Evolutionary conservation across 257 asterid species (phyloP).

Genomic region (Penstemon eatonii): DNA sequence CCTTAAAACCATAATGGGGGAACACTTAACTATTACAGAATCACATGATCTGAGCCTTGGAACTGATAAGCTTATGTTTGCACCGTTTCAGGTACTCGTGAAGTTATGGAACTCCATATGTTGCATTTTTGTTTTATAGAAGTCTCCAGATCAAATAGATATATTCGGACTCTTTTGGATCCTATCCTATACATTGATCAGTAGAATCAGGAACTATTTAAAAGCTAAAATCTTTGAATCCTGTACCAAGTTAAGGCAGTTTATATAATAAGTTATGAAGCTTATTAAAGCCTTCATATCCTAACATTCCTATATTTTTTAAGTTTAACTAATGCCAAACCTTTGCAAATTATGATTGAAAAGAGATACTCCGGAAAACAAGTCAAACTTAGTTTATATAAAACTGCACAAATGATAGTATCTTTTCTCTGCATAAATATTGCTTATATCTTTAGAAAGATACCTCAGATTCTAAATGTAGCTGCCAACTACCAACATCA

Average conservation of each 20-base stretch:
- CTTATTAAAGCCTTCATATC: background rate
- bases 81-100: background rate
- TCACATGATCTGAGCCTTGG: background rate
- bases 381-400: conserved; percentile 13
- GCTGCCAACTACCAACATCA: conserved; percentile 89
- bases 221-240: background rate
- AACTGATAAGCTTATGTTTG: background rate
- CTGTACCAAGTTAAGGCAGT: background rate
- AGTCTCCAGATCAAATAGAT: background rate
- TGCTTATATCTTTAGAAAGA: conserved; percentile 16
- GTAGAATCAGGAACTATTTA: background rate
- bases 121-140: background rate
- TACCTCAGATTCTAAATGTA: conserved; percentile 84
- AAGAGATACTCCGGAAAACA: background rate
- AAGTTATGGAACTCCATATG: background rate
- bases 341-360: background rate
- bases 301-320: background rate
- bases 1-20: background rate
- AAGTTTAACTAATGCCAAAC: background rate
- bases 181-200: background rate
- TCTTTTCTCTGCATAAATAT: background rate
- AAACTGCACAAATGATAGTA: background rate
- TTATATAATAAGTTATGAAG: background rate
- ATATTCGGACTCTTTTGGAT: background rate
- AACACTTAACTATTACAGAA: background rate